A percentile compares a stretch with the other conserved stretches of the same genome.
These are phyloP conservation scores for Annulohypoxylon bovei DNA, from an alignment of 495 filamentous ascomycete species.

Conservation along the genomic window DNA sequence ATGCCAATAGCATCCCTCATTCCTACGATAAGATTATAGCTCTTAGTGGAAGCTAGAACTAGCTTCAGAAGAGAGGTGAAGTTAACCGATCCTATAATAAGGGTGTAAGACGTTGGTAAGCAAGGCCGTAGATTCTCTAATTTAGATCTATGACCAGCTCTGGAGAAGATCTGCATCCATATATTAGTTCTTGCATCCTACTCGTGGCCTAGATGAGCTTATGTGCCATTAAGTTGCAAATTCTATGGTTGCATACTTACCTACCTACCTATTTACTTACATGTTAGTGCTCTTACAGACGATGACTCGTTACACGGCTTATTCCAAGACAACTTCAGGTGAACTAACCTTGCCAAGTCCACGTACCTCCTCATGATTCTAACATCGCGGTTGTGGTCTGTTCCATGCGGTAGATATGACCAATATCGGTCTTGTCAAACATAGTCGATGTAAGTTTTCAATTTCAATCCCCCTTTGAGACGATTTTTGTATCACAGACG, in stretches of 20 bases:
- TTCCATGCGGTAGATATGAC: background rate
- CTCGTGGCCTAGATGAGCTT: background rate
- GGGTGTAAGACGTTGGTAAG: background rate
- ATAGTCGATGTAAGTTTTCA: background rate
- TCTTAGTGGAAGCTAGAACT: background rate
- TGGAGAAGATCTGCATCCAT: background rate
- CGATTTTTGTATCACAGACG: background rate
- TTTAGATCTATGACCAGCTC: background rate
- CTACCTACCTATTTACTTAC: background rate
- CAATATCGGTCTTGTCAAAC: background rate
- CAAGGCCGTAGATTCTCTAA: background rate
- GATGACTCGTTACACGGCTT: background rate
- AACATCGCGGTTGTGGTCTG: background rate
- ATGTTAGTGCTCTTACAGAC: background rate
- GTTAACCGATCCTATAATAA: background rate
- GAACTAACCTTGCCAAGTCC: background rate
- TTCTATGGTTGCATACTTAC: conserved; percentile 1
- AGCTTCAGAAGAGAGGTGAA: background rate
- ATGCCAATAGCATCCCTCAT: background rate
- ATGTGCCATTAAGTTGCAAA: background rate
- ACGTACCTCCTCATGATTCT: background rate
- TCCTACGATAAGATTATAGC: background rate
- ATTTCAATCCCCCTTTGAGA: background rate
- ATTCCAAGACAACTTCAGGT: background rate
- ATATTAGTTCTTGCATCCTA: background rate